Percentiles rank a stretch among this genome's conserved stretches.
phyloP scores from a whole-genome alignment of 1,284 basidiomycete species.

The Vanrija sp. region DNA sequence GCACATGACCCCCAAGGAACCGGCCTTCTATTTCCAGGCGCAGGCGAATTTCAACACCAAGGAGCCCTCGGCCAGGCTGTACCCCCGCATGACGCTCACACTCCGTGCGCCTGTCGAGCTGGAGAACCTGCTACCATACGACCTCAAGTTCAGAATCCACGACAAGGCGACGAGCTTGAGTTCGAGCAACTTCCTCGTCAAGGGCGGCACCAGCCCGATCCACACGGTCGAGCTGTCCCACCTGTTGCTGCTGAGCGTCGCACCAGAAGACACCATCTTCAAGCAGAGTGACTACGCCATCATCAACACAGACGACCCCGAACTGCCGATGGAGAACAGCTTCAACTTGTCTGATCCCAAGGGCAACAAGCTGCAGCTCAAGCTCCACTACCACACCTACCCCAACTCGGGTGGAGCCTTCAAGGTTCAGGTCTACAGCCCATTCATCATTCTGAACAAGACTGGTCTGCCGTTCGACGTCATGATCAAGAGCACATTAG shows the following conservation, averaged over 20 bases:
- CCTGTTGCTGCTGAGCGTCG: slow-evolving; percentile 84
- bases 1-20: slow-evolving; percentile 74
- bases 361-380: slow-evolving; percentile 75
- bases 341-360: slow-evolving; percentile 65
- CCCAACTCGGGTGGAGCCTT: slow-evolving; percentile 95
- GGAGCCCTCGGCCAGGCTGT: slow-evolving; percentile 64
- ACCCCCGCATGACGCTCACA: slow-evolving; percentile 78
- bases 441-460: slow-evolving; percentile 92
- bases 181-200: slow-evolving; percentile 79
- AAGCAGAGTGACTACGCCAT: slow-evolving; percentile 97
- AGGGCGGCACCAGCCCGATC: slow-evolving; percentile 93
- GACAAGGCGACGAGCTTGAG: slow-evolving; percentile 89
- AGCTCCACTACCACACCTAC: slow-evolving; percentile 81
- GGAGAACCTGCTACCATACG: slow-evolving; percentile 94
- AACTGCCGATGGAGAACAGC: slow-evolving; percentile 50
- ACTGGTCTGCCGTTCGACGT: slow-evolving; percentile 80
- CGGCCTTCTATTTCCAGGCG: slow-evolving; percentile 92
- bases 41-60: slow-evolving; percentile 77
- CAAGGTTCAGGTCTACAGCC: slow-evolving; percentile 93
- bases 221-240: slow-evolving; percentile 96
- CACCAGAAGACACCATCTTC: slow-evolving; percentile 87
- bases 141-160: slow-evolving; percentile 92
- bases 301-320: slow-evolving; percentile 89
- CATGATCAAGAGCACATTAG: slow-evolving; percentile 68
- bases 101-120: slow-evolving; percentile 94